Base-by-base conservation (phyloP, 1,284 basidiomycete genomes). In the Cutaneotrichosporon cavernicola region DNA sequence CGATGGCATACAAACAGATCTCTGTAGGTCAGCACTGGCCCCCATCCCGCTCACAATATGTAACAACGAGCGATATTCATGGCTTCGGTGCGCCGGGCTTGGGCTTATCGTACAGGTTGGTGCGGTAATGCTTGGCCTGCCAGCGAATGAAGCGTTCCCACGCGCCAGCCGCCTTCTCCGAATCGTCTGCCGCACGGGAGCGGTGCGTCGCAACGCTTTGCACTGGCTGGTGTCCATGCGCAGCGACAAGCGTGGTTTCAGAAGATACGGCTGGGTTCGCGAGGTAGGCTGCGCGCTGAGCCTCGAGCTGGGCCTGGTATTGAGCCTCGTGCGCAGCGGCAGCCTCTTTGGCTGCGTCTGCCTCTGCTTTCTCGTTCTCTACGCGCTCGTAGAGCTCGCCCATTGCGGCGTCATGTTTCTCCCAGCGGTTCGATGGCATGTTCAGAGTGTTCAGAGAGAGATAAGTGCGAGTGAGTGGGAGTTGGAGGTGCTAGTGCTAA, bases 321-420 rank as follows among this genome's bases (percentile, higher is more conserved):
- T 46, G 18, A 9, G 43, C 43, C 21, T 21, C 26, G 56, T 26
- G 5, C 0, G 56, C 56, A 14, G 21, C 56, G 10, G 11, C 56
- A 26, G 56, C 56, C 11, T 57, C 56, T 40, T 46, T 43, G 10
- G 21, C 56, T 21, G 56, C 56, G 2, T 57, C 56, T 21, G 43
- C 21, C 32, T 57, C 56, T 16, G 56, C 56, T 40, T 57, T 57
- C 26, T 57, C 56, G 22, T 26, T 38, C 40, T 57, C 56, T 4
- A 57, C 56, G 14, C 56, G 38, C 13, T 57, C 56, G 56, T 57
- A 57, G 14, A 57, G 56, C 26, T 57, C 56, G 31, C 40, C 40
- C 56, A 57, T 57, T 13, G 40, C 11, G 26, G 56, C 56, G 16
- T 57, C 56, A 26, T 57, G 56, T 13, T 57, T 57, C 8, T 10